Evolutionary conservation across 306 rosid species (phyloP).

Genomic region (Acacia crassicarpa): DNA sequence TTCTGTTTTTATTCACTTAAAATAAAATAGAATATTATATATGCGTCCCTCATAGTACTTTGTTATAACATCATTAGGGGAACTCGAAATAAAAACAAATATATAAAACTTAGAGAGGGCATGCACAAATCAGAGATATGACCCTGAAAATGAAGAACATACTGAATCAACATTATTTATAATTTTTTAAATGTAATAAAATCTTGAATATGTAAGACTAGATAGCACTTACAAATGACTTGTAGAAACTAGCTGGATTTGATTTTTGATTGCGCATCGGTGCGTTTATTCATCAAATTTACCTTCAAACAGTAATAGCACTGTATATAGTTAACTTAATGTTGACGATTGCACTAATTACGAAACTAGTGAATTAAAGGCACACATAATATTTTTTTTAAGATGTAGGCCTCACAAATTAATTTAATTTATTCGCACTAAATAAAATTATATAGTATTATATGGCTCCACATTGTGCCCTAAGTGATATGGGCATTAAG

Average conservation of each 20-base stretch:
- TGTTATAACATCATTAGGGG: background rate
- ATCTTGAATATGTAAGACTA: background rate
- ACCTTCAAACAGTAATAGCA: background rate
- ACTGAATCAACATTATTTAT: background rate
- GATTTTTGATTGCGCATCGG: background rate
- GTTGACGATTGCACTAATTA: background rate
- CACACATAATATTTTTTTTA: background rate
- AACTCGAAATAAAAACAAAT: background rate
- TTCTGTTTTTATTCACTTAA: too few species aligned
- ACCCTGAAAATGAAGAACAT: background rate
- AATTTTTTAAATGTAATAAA: background rate
- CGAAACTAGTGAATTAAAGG: background rate
- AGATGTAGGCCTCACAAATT: background rate
- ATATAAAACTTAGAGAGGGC: background rate
- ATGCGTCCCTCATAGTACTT: background rate
- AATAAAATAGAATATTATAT: background rate
- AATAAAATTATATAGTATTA: background rate
- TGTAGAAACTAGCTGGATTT: background rate
- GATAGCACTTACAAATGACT: background rate
- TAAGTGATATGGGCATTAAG: slow-evolving; percentile 61
- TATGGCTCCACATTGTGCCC: slow-evolving; percentile 44
- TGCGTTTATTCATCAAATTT: background rate
- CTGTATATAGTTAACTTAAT: background rate
- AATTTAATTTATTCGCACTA: background rate
- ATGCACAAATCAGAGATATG: background rate